phyloP scores from a whole-genome alignment of 495 filamentous ascomycete genomes.

The Neurospora discreta region DNA sequence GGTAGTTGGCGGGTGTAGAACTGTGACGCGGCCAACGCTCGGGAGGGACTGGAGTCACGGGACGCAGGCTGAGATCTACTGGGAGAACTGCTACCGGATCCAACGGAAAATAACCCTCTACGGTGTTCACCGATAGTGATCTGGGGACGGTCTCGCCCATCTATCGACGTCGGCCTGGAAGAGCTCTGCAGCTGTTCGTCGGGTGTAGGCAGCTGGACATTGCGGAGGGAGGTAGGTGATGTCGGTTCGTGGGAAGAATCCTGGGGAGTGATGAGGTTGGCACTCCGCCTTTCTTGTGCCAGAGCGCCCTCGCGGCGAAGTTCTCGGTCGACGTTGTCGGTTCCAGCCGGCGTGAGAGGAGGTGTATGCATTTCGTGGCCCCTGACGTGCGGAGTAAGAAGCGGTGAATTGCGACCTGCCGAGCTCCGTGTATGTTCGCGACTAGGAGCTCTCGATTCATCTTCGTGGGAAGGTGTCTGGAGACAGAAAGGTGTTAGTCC shows the following conservation, averaged over 20 bases:
- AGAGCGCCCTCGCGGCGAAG: constrained; percentile 15
- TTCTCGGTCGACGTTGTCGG: constrained; percentile 29
- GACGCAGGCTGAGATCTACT: constrained; percentile 58
- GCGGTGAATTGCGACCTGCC: constrained; percentile 31
- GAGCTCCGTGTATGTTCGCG: constrained; percentile 25
- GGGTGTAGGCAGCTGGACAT: constrained; percentile 4
- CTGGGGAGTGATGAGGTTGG: constrained; percentile 50
- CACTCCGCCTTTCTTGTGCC: constrained; percentile 30
- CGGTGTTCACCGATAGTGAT: constrained; percentile 36
- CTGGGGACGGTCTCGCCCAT: constrained; percentile 25
- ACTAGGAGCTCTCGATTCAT: constrained; percentile 23
- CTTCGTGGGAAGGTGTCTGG: constrained; percentile 36
- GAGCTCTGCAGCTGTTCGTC: constrained; percentile 14
- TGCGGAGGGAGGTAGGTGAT: constrained; percentile 16
- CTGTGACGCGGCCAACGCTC: constrained; percentile 44
- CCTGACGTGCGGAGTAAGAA: constrained; percentile 28
- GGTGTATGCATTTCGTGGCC: constrained; percentile 69
- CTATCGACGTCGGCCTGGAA: constrained; percentile 30
- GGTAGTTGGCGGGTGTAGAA: constrained; percentile 59
- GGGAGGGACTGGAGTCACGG: constrained; percentile 51
- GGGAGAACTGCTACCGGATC: constrained; percentile 40
- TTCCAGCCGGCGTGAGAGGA: constrained; percentile 77
- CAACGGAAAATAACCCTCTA: constrained; percentile 61
- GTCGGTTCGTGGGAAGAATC: constrained; percentile 32
- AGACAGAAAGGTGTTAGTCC: constrained; percentile 1